Percentiles rank a stretch among this genome's conserved stretches.
These are phyloP conservation scores for Taphrina communis DNA, from an alignment of 1,139 yeast genomes.

Conservation along the genomic window DNA sequence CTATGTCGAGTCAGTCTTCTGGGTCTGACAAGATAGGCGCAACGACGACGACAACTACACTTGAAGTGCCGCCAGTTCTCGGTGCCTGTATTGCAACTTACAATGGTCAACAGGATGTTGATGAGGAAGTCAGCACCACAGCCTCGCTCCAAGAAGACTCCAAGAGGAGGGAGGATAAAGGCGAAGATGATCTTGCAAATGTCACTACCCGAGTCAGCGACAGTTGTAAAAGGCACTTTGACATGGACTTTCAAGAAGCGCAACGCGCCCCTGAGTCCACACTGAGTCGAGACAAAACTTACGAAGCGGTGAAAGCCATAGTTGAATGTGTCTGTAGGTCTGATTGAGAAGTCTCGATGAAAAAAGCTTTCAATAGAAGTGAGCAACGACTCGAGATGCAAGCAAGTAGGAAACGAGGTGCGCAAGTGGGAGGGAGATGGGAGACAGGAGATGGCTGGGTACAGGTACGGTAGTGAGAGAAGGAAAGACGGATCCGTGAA, in stretches of 20 bases:
- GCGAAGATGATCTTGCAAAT: slow-evolving; percentile 55
- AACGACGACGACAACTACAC: too few relatives aligned
- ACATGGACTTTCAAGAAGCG: background rate
- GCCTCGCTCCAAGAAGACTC: slow-evolving; percentile 73
- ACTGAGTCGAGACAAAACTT: background rate
- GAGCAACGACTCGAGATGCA: background rate
- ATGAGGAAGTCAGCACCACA: slow-evolving; percentile 62
- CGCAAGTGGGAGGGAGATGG: background rate
- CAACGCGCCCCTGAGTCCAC: background rate
- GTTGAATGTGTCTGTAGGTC: background rate
- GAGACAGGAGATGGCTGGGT: slow-evolving; percentile 15
- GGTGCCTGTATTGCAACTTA: background rate
- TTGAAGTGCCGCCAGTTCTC: too few relatives aligned
- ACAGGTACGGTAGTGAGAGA: too few relatives aligned
- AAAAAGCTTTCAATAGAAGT: background rate
- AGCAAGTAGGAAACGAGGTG: background rate
- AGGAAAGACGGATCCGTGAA: background rate
- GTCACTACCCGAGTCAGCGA: slow-evolving; percentile 26
- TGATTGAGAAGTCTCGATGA: background rate
- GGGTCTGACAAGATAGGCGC: too few relatives aligned
- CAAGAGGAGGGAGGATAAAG: slow-evolving; percentile 70
- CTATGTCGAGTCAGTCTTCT: slow-evolving; percentile 6
- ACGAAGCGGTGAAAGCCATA: slow-evolving; percentile 37
- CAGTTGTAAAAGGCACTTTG: background rate
- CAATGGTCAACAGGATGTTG: slow-evolving; percentile 58